Conservation (phyloP, 1,284 basidiomycete genomes). For the Afroboletus lepidellus region DNA sequence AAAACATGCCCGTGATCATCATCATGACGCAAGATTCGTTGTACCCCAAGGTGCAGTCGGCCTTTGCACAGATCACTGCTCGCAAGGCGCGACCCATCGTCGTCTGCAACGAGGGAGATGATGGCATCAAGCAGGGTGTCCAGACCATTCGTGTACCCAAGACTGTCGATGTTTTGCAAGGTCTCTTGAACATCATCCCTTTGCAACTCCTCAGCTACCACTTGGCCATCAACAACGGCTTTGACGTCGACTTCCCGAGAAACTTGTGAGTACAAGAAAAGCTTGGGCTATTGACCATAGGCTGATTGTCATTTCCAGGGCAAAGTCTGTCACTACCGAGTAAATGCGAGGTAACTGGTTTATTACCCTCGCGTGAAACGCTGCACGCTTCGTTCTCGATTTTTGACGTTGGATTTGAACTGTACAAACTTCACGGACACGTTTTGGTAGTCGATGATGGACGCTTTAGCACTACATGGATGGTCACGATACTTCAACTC, state of each 20-base stretch:
- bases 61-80: constrained; percentile 94
- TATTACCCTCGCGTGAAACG: background rate
- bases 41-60: constrained; percentile 97
- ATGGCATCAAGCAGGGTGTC: constrained; percentile 69
- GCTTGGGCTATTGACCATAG: constrained; percentile 7
- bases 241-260: constrained; percentile 98
- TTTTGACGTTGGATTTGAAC: constrained; percentile 4
- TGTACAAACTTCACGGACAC: constrained; percentile 23
- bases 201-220: constrained; percentile 97
- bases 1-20: constrained; percentile 98
- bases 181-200: constrained; percentile 95
- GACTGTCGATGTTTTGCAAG: constrained; percentile 95
- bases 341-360: constrained; percentile 38
- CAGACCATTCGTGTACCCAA: constrained; percentile 92
- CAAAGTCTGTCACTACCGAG: constrained; percentile 83
- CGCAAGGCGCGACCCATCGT: constrained; percentile 96
- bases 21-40: constrained; percentile 99
- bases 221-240: constrained; percentile 92
- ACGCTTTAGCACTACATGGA: constrained; percentile 28
- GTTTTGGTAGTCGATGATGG: constrained; percentile 28
- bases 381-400: constrained; percentile 8
- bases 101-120: constrained; percentile 93
- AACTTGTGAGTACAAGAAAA: constrained; percentile 68
- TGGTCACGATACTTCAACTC: constrained; percentile 4
- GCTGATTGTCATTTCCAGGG: constrained; percentile 43